Evolutionary conservation across 495 filamentous ascomycete genomes (phyloP).

Genomic region (Xylaria grammica): DNA sequence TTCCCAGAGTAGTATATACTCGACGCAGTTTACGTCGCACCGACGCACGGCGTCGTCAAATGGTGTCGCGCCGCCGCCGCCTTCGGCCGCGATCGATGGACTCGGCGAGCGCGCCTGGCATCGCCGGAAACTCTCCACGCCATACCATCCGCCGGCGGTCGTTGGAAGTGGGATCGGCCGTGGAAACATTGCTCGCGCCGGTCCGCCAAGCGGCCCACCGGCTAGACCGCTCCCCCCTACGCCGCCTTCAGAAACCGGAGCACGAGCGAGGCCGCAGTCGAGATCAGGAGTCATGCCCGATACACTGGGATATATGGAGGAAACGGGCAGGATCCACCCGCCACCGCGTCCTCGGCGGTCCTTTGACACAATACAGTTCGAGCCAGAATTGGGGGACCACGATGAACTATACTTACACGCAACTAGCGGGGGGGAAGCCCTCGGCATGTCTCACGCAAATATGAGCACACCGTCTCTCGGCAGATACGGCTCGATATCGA

Average conservation of each 20-base stretch:
- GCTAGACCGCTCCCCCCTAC: constrained; percentile 22
- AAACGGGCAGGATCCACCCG: neutral
- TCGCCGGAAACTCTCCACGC: constrained; percentile 26
- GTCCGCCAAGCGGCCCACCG: constrained; percentile 24
- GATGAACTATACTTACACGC: neutral
- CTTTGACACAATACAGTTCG: constrained; percentile 9
- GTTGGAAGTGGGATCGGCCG: no score
- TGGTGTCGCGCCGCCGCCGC: neutral
- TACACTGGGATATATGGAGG: neutral
- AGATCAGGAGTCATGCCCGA: neutral
- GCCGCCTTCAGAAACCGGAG: neutral
- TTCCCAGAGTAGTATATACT: neutral
- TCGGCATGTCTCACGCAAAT: constrained; percentile 15
- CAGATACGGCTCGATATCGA: constrained; percentile 7
- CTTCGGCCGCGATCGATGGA: neutral
- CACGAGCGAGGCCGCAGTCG: neutral
- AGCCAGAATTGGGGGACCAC: neutral
- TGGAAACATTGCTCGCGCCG: neutral
- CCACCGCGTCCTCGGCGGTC: constrained; percentile 22
- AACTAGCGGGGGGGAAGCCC: neutral
- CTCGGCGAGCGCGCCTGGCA: constrained; percentile 36
- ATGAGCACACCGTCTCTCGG: constrained; percentile 21
- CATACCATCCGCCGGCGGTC: constrained; percentile 23
- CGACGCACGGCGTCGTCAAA: neutral
- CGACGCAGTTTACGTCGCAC: neutral